A percentile compares a stretch with the other conserved stretches of the same genome.
These are phyloP conservation scores for Lentinus brumalis DNA, from an alignment of 768 basidiomycete genomes.

Conservation along the genomic window DNA sequence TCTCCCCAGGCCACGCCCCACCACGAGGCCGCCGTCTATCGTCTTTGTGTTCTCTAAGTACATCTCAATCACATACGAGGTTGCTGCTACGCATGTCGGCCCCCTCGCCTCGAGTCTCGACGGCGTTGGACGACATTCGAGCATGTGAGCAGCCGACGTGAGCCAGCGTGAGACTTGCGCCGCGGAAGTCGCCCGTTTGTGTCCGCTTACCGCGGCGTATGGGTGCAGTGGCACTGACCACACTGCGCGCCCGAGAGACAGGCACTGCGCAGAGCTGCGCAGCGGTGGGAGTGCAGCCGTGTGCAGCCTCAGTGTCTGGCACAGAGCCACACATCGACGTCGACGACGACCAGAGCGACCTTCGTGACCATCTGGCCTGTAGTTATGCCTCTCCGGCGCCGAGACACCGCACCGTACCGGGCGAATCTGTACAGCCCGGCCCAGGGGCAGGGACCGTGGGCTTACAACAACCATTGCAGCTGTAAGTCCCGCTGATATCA, in stretches of 20 bases:
- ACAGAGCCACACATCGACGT: not conserved
- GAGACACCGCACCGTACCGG: slow-evolving; percentile 10
- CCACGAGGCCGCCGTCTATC: slow-evolving; percentile 16
- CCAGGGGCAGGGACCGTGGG: slow-evolving; percentile 12
- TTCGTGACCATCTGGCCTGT: slow-evolving; percentile 6
- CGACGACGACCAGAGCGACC: slow-evolving; percentile 6
- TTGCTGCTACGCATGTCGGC: not conserved
- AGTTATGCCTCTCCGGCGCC: slow-evolving; percentile 20
- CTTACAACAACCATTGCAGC: slow-evolving; percentile 8
- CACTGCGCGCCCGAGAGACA: too few relatives aligned
- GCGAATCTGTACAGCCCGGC: slow-evolving; percentile 17
- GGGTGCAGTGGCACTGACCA: too few relatives aligned
- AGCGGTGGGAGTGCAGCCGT: not conserved
- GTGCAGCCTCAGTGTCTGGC: not conserved
- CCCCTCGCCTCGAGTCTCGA: not conserved
- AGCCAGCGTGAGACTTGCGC: not conserved
- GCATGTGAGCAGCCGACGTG: not conserved
- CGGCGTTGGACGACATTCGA: not conserved
- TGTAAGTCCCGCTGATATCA: slow-evolving; percentile 8
- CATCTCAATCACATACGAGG: not conserved
- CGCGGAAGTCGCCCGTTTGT: not conserved
- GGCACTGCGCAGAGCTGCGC: not conserved
- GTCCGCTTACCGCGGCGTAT: not conserved
- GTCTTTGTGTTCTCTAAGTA: not conserved
- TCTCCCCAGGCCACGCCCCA: slow-evolving; percentile 7